Base-by-base conservation (phyloP, 441 rosid genomes). In the Populus tomentosa region DNA sequence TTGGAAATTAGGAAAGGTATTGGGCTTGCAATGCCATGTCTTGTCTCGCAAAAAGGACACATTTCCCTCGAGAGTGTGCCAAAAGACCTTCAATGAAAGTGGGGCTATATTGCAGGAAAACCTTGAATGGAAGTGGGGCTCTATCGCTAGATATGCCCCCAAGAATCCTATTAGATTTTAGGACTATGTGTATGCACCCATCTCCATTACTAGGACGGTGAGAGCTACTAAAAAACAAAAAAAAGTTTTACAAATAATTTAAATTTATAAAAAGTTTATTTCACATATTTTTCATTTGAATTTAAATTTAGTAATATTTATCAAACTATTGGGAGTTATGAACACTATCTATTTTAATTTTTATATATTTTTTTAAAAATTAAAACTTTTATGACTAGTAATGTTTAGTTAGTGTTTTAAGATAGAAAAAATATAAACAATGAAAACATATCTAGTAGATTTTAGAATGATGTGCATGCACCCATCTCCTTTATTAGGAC, bases 401-500 rank as follows among this genome's bases (percentile, higher is more conserved):
- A 24, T 24, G 26, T 26, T 26, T 26, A 26, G 28, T 26, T 26
- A 26, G 28, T 26, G 28, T 26, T 26, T 26, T 26, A 26, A 26
- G 28, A 24, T 24, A 24, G 26, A 24, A 24, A 24, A 24, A 1
- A 26, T 26, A 1, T 26, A 26, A 26, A 26, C 1, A 26, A 26
- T 26, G 1, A 26, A 26, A 26, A 26, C 2, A 26, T 26, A 26
- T 26, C 65, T 71, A 20, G 21, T 61, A 21, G 14, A 53, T 70
- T 18, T 59, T 35, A 40, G 38, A 23, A 61, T 21, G 53, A 63
- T 30, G 66, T 63, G 61, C 46, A 62, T 10, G 7, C 62, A 63
- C 75, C 81, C 71, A 64, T 63, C 75, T 42, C 35, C n/a, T n/a
- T n/a, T n/a, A n/a, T n/a, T 61, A 74, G 74, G 36, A 69, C 30